Evolutionary conservation across 78 protist species (phyloP), one percentile per base, ranked within the genome.

Genomic region (Isochrysis galbana): DNA sequence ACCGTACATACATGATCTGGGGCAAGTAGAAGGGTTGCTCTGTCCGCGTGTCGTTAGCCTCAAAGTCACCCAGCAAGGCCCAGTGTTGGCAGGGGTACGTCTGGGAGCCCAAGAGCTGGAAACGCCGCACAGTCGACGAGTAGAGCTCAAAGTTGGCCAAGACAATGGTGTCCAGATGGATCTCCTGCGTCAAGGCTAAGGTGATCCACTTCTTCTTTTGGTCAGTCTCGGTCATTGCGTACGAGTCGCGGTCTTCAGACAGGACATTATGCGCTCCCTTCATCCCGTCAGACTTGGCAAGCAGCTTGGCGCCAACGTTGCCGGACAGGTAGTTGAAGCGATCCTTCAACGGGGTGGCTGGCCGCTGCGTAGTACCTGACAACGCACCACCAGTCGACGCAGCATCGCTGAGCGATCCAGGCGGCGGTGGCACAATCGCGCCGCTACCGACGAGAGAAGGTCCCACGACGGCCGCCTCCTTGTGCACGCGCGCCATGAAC

Each of bases 31-130:
- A 80, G 47, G 14, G 14, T 29, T 77, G 84, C 46, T 77, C 46
- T 19, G 44, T 29, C 19, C 47, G 45, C 46, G 84, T 39, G 84
- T 77, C 46, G 84, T 36, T 39, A 23, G 46, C 84, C 32, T 39
- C 46, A 46, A 39, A 77, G 32, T 77, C 46, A 46, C 84, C 84
- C 34, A 77, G 84, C 34, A 77, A 46, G 48, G 46, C 47, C 84
- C 84, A 77, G 34, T 17, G 46, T 10, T 77, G 44, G 84, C 47
- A 39, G n/a, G 84, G 84, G 84, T 77, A 77, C 46, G 2, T 21
- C 22, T 5, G 84, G n/a, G 84, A 77, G 84, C 84, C 84, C 47
- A 77, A 46, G n/a, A 77, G 32, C 84, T 77, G 88, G 55, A 42
- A 80, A 21, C n/a, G 26, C 25, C 55, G 88, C 38, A 29, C 39